Base-by-base conservation (phyloP, 2,329 filamentous ascomycete species). In the Curvularia spicifera region DNA sequence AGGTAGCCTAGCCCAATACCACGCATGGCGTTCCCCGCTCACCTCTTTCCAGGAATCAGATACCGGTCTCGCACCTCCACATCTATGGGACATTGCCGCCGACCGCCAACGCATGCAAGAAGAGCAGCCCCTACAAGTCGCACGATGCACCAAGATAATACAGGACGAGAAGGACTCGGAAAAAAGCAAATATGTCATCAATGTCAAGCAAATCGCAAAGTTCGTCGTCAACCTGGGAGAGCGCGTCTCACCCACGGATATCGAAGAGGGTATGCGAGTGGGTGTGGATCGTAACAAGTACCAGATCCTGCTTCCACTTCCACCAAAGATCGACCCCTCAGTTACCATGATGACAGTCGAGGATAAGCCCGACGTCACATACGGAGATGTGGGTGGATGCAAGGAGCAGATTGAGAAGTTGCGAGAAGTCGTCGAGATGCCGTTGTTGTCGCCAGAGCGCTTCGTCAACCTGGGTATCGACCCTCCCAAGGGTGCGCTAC, bases 301-400 rank as follows among this genome's bases (percentile, higher is more conserved):
- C 80, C 95, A 99, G 81, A 99, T 99, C 73, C 88, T 99, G 78
- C 85, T 99, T 47, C 95, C 95, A 35, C 82, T 99, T 53, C 95
- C 95, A 43, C 95, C 95, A 35, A 99, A 98, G 85, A 99, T 99
- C 82, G 95, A 99, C 75, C 94, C 95, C 53, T 97, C 91, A 69
- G 95, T 99, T 67, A 99, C 95, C 39, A 99, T 99, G 95, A 99
- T 99, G 95, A 98, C 95, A 50, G 95, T 99, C 65, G 95, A 99
- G 83, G 95, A 99, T 82, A 99, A 99, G 84, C 95, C 95, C 15
- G 95, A 99, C 78, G 95, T 99, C 61, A 99, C 95, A 63, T 99
- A 99, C 72, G 95, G 95, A 70, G 95, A 99, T 82, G 94, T 99
- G 40, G 95, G 95, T 80, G 95, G 95, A 56, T 98, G 93, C 86